Evolutionary conservation across 2,329 filamentous ascomycete genomes (phyloP).

Genomic region (Plenodomus tracheiphilus): DNA sequence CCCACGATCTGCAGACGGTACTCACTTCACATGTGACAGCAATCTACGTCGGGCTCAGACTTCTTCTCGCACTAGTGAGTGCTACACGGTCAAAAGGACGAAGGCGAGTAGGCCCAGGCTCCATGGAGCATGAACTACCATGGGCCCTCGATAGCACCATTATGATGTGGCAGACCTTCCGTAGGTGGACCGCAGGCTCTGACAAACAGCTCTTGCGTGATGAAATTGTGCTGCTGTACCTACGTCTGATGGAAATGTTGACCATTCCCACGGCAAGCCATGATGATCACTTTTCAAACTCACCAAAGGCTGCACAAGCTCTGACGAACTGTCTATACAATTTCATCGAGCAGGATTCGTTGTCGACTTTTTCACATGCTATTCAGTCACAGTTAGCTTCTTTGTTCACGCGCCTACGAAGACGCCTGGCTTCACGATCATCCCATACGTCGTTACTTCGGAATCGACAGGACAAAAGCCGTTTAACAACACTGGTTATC

Average conservation of each 20-base stretch:
- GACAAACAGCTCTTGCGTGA: constrained; percentile 18
- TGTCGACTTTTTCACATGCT: constrained; percentile 14
- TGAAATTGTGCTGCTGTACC: constrained; percentile 23
- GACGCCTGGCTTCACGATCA: constrained; percentile 3
- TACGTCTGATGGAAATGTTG: constrained; percentile 27
- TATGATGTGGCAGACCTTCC: constrained; percentile 30
- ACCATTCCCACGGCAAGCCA: constrained; percentile 6
- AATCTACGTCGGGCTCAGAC: constrained; percentile 29
- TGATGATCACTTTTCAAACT: constrained; percentile 11
- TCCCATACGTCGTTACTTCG: background rate
- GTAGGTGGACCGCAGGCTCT: constrained; percentile 18
- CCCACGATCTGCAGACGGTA: constrained; percentile 44
- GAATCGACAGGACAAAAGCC: constrained; percentile 5
- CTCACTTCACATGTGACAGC: constrained; percentile 29
- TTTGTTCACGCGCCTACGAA: constrained; percentile 23
- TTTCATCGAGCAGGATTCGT: constrained; percentile 21
- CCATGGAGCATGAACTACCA: constrained; percentile 21
- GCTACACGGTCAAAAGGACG: background rate
- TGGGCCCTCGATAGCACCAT: constrained; percentile 33
- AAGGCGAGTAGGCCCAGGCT: constrained; percentile 1
- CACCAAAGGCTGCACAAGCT: constrained; percentile 24
- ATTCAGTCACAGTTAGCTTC: constrained; percentile 32
- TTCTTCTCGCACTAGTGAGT: constrained; percentile 25
- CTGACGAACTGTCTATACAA: constrained; percentile 21
- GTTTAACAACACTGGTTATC: constrained; percentile 10